These are phyloP conservation scores for Pichiaceae sp. DNA, from an alignment of 1,139 yeast species.

Conservation along the genomic window DNA sequence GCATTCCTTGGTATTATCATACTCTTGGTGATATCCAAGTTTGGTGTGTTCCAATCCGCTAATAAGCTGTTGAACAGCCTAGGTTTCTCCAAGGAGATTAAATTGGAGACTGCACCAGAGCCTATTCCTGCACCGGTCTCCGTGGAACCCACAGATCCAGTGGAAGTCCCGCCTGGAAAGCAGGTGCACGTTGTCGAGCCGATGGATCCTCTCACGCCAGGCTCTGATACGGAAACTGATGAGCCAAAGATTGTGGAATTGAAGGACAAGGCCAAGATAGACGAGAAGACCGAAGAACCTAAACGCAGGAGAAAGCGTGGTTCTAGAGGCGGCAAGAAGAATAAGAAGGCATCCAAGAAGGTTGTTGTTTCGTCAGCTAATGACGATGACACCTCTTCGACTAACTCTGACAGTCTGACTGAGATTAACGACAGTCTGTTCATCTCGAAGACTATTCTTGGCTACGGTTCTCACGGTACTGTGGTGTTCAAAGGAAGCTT, in stretches of 20 bases:
- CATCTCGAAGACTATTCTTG: slow-evolving; percentile 68
- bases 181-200: too few species aligned
- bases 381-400: not conserved
- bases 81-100: not conserved
- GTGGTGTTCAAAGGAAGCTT: slow-evolving; percentile 86
- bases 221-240: not conserved
- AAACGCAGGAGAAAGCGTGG: slow-evolving; percentile 69
- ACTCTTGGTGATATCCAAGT: slow-evolving; percentile 18
- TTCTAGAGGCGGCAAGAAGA: slow-evolving; percentile 71
- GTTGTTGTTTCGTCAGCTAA: slow-evolving; percentile 1
- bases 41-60: slow-evolving; percentile 26
- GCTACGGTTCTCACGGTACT: slow-evolving; percentile 96
- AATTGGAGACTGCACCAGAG: not conserved
- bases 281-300: slow-evolving; percentile 2
- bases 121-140: not conserved
- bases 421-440: slow-evolving; percentile 38
- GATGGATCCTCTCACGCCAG: not conserved
- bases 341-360: slow-evolving; percentile 29
- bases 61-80: slow-evolving; percentile 9
- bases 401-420: slow-evolving; percentile 2
- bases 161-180: too few species aligned
- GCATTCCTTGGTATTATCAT: slow-evolving; percentile 19
- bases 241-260: not conserved
- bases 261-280: not conserved
- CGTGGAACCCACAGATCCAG: not conserved